A percentile compares a stretch with the other conserved stretches of the same genome.
These are phyloP conservation scores for Aphanoascus verrucosus DNA, from an alignment of 2,329 filamentous ascomycete genomes.

Conservation along the genomic window DNA sequence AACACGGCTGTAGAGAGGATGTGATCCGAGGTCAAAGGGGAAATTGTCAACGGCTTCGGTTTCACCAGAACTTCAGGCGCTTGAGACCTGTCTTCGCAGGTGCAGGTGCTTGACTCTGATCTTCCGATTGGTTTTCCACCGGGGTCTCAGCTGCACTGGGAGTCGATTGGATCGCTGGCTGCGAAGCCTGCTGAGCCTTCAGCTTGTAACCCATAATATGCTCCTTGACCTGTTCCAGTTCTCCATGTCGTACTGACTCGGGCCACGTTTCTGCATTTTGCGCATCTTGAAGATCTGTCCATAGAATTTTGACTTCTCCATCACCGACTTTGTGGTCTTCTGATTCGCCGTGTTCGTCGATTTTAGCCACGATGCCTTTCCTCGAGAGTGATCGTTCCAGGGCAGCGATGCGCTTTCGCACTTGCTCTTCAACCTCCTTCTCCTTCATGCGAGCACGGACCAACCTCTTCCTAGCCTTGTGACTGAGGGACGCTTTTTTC, in stretches of 20 bases:
- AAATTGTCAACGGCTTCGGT: neutral
- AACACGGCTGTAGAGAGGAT: too few species aligned
- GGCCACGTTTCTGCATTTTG: slow-evolving; percentile 36
- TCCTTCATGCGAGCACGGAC: slow-evolving; percentile 23
- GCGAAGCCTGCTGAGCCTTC: slow-evolving; percentile 17
- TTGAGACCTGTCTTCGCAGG: slow-evolving; percentile 13
- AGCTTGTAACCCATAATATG: slow-evolving; percentile 26
- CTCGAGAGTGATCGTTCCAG: slow-evolving; percentile 17
- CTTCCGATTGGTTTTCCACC: neutral
- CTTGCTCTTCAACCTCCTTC: slow-evolving; percentile 18
- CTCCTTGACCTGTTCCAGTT: slow-evolving; percentile 28
- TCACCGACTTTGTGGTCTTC: slow-evolving; percentile 21
- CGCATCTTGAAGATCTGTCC: slow-evolving; percentile 38
- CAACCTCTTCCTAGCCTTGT: slow-evolving; percentile 24
- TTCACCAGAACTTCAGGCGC: slow-evolving; percentile 15
- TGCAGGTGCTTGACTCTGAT: slow-evolving; percentile 1
- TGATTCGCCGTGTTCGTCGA: slow-evolving; percentile 20
- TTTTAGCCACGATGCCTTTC: slow-evolving; percentile 21
- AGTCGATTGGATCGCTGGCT: neutral
- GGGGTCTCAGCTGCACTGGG: neutral
- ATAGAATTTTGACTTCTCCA: slow-evolving; percentile 35
- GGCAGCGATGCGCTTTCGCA: slow-evolving; percentile 21
- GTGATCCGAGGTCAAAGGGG: neutral
- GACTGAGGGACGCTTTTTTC: slow-evolving; percentile 23
- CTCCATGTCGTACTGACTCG: slow-evolving; percentile 34